phyloP scores from a whole-genome alignment of 2,329 filamentous ascomycete genomes.

The Ophiostoma angusticollis region DNA sequence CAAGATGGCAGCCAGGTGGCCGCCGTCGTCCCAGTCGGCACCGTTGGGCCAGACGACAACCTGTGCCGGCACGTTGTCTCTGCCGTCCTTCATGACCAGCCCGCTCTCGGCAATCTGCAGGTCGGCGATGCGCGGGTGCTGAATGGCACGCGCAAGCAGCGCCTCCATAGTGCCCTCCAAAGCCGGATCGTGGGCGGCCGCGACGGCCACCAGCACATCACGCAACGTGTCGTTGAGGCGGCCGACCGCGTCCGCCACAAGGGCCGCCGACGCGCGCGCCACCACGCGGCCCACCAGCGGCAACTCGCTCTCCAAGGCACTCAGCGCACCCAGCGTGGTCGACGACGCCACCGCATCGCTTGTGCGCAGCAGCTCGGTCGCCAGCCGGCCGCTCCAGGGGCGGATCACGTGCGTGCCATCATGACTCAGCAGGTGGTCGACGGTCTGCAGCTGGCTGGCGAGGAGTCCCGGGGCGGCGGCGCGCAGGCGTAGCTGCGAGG shows the following conservation, averaged over 20 bases:
- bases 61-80: not conserved
- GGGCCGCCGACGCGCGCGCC: slow-evolving; percentile 32
- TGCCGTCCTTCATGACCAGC: not conserved
- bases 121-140: slow-evolving; percentile 3
- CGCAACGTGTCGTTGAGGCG: slow-evolving; percentile 37
- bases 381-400: slow-evolving; percentile 35
- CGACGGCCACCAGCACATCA: slow-evolving; percentile 30
- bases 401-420: slow-evolving; percentile 22
- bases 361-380: slow-evolving; percentile 41
- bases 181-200: slow-evolving; percentile 22
- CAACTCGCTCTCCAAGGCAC: slow-evolving; percentile 52
- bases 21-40: not conserved
- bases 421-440: slow-evolving; percentile 32
- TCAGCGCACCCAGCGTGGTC: slow-evolving; percentile 46
- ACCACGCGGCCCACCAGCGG: slow-evolving; percentile 46
- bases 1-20: slow-evolving; percentile 23
- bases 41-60: slow-evolving; percentile 6
- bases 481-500: slow-evolving; percentile 30
- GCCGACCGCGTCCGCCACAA: slow-evolving; percentile 36
- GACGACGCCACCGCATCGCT: slow-evolving; percentile 36
- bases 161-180: slow-evolving; percentile 13
- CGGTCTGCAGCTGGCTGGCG: slow-evolving; percentile 30
- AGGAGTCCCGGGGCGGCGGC: slow-evolving; percentile 22
- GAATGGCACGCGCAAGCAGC: slow-evolving; percentile 15
- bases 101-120: slow-evolving; percentile 4